Evolutionary conservation across 345 rosid genomes (phyloP), one percentile per base, ranked within the genome.

Genomic region (Gossypium ekmanianum): DNA sequence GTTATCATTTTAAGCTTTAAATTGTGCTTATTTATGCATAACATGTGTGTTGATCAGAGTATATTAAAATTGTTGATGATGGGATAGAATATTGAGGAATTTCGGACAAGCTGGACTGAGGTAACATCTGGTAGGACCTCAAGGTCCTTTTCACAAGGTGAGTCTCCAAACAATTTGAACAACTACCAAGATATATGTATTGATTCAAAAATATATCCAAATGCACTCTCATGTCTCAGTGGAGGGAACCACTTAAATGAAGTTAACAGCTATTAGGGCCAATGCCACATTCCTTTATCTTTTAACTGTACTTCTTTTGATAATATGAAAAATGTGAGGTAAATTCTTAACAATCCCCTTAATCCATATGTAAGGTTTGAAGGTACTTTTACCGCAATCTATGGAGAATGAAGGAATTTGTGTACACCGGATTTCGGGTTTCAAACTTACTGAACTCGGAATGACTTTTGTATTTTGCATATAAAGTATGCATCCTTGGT

Each of bases 61-160:
- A 61, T 12, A 13, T 27, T 11, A 24, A 61, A 61, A 26, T 26
- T 5, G 39, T 26, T 61, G 14, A 26, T 59, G 41, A 9, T 26
- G 41, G 41, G 9, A 0, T 6, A 17, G 41, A 12, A 58, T 58
- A 58, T 12, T 26, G 1, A 17, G 65, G 9, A 58, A 11, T 50
- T 29, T 2, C 12, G 24, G 68, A 76, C 78, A 69, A 48, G 50
- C 51, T 59, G 61, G 79, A 34, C 41, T n/a, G 50, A 59, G 41
- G 41, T 34, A 5, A 58, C 48, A 57, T 58, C 24, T 58, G 29
- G 78, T 48, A 76, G 59, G 74, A 68, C 68, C 68, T 65, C 48
- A 27, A 59, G 39, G 39, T 34, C 39, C 39, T 34, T 34, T 34
- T 34, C 39, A 12, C 45, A 56, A 45, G 74, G 61, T 29, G 26